Evolutionary conservation across 352 stramenopile genomes (phyloP).

Genomic region (Albugo candida): DNA sequence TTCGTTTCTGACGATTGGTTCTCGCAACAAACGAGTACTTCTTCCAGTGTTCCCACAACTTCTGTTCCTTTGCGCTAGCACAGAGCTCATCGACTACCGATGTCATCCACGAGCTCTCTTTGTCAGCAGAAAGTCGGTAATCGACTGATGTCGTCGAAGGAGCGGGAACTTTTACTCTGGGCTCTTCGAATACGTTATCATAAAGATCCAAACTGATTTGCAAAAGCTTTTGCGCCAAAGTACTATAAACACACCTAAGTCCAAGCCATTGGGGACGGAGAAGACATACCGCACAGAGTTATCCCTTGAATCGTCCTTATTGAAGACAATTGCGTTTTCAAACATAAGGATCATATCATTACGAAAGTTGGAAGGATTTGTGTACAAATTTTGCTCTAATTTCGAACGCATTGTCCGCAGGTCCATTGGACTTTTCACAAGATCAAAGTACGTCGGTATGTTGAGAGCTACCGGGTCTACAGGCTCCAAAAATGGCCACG

Average conservation of each 20-base stretch:
- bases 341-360: constrained; percentile 70
- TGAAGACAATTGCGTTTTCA: constrained; percentile 74
- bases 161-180: background rate
- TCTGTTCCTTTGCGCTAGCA: constrained; percentile 24
- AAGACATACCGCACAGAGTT: constrained; percentile 40
- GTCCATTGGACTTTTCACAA: constrained; percentile 95
- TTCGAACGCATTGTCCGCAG: constrained; percentile 84
- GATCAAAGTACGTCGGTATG: constrained; percentile 86
- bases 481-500: constrained; percentile 82
- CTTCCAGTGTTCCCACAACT: constrained; percentile 41
- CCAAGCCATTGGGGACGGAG: background rate
- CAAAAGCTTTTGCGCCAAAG: background rate
- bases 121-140: background rate
- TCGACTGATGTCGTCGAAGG: background rate
- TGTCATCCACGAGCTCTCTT: constrained; percentile 19
- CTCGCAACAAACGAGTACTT: constrained; percentile 59
- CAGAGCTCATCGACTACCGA: constrained; percentile 32
- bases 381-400: constrained; percentile 36
- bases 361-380: constrained; percentile 26
- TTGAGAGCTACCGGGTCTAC: constrained; percentile 88
- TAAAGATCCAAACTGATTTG: background rate
- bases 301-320: constrained; percentile 49
- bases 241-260: background rate
- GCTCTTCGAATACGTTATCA: background rate
- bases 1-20: constrained; percentile 51